Percentiles rank a stretch among this genome's conserved stretches.
These are phyloP conservation scores for Cryptosporidium sp. DNA, from an alignment of 169 alveolate genomes.

Conservation along the genomic window DNA sequence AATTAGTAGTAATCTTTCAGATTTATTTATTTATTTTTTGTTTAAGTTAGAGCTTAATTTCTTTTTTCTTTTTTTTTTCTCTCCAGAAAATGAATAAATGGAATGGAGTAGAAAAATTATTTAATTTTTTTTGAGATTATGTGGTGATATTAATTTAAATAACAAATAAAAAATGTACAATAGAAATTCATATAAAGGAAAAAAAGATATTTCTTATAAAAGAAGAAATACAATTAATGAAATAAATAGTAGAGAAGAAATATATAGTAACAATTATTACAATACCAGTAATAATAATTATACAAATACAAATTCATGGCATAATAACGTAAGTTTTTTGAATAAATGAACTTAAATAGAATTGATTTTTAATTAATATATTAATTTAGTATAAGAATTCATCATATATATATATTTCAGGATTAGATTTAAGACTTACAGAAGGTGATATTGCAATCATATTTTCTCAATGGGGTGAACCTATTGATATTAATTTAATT, in stretches of 20 bases:
- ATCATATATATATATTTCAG: slow-evolving; percentile 88
- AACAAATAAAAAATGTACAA: not conserved
- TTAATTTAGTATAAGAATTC: slow-evolving; percentile 80
- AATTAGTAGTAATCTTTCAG: not conserved
- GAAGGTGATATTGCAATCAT: slow-evolving; percentile 98
- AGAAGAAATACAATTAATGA: not conserved
- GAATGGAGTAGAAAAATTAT: not conserved
- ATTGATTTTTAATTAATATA: not conserved
- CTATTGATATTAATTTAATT: slow-evolving; percentile 94
- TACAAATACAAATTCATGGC: slow-evolving; percentile 6
- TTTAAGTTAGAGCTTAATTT: no score
- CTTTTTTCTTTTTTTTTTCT: no score
- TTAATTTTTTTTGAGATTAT: not conserved
- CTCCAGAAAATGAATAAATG: not conserved
- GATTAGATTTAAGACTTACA: slow-evolving; percentile 93
- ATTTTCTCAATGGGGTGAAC: slow-evolving; percentile 98
- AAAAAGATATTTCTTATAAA: not conserved
- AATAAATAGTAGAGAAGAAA: not conserved
- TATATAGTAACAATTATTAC: not conserved
- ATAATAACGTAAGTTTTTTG: slow-evolving; percentile 31
- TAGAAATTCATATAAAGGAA: not conserved
- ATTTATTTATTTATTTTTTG: no score
- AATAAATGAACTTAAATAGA: not conserved
- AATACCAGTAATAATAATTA: not conserved
- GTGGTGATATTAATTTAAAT: not conserved